Evolutionary conservation across 768 basidiomycete genomes (phyloP), one percentile per base, ranked within the genome.

Genomic region (Suillus luteus): DNA sequence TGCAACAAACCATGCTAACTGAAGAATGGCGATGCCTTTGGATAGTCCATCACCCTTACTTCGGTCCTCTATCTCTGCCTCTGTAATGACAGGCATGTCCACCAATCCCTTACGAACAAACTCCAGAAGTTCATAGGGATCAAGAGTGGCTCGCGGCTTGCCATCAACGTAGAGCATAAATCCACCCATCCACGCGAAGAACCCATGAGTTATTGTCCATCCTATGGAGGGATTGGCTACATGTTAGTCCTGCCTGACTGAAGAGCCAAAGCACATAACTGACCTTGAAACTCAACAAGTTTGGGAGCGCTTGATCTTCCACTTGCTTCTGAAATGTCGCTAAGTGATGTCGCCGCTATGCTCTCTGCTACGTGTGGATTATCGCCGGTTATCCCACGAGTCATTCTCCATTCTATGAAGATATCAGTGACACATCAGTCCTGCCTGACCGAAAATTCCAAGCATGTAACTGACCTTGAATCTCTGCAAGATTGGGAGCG

Each of bases 1-100:
- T 40, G 71, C 5, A n/a, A 72, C 64, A 64, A 79, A 79, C 75
- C 76, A 78, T 3, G 59, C 24, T 4, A 72, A 71, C 62, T 80
- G 79, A 7, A 75, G 14, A 17, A 76, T 17, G 35, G 72, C 72
- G 17, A 80, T 31, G 0, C 51, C 62, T 62, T 79, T 80, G 4
- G 73, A 55, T 5, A 79, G 49, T 19, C 55, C 40, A 35, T 79
- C 72, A 0, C 69, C 73, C 60, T 79, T 79, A 63, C 77, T 77
- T 37, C 65, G 68, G 62, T 77, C 75, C 15, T 66, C 31, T 22
- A 80, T 74, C 11, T 73, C 74, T 15, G 66, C 62, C 12, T 66
- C 17, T 17, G 19, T 6, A 11, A 60, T 60, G 9, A 12, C 24
- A 5, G 59, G 49, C 43, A 63, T 40, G 27, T 58, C 51, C 22